phyloP scores from a whole-genome alignment of 2,329 filamentous ascomycete species.

The Xylariaceae sp. region DNA sequence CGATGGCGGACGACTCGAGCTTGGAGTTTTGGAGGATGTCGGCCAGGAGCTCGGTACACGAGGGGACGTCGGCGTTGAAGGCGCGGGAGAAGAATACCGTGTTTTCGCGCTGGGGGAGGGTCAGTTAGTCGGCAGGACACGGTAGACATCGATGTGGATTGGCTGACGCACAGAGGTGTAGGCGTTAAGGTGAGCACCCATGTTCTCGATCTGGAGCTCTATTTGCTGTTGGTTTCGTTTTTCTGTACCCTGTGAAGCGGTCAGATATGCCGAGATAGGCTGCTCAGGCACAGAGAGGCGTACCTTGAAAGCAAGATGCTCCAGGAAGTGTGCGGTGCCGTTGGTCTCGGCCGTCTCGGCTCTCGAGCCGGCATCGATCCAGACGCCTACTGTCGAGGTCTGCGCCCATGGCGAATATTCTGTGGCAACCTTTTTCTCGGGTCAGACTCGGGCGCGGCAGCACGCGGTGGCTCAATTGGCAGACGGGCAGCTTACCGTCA shows the following conservation, averaged over 20 bases:
- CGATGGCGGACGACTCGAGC: conserved; percentile 85
- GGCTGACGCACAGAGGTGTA: conserved; percentile 85
- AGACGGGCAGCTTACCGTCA: conserved; percentile 62
- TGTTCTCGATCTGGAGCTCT: conserved; percentile 99
- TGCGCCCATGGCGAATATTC: conserved; percentile 98
- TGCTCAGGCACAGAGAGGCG: no score
- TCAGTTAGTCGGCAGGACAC: neutral
- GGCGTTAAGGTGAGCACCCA: conserved; percentile 97
- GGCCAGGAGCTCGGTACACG: conserved; percentile 95
- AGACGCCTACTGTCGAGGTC: conserved; percentile 96
- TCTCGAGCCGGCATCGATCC: conserved; percentile 98
- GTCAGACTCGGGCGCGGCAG: conserved; percentile 8
- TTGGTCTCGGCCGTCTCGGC: conserved; percentile 98
- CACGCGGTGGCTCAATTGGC: conserved; percentile 18
- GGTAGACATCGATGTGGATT: conserved; percentile 1
- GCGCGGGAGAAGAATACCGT: conserved; percentile 99
- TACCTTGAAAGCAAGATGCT: conserved; percentile 99
- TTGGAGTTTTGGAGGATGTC: conserved; percentile 99
- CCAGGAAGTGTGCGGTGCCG: conserved; percentile 98
- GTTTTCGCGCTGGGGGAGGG: conserved; percentile 94
- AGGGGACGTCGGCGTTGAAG: conserved; percentile 95
- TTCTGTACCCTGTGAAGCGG: conserved; percentile 63
- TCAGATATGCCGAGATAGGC: conserved; percentile 13
- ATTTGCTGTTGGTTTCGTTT: conserved; percentile 94
- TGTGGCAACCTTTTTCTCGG: conserved; percentile 69